Base-by-base conservation (phyloP, 352 stramenopile genomes). In the Globisporangium heterothallicum region DNA sequence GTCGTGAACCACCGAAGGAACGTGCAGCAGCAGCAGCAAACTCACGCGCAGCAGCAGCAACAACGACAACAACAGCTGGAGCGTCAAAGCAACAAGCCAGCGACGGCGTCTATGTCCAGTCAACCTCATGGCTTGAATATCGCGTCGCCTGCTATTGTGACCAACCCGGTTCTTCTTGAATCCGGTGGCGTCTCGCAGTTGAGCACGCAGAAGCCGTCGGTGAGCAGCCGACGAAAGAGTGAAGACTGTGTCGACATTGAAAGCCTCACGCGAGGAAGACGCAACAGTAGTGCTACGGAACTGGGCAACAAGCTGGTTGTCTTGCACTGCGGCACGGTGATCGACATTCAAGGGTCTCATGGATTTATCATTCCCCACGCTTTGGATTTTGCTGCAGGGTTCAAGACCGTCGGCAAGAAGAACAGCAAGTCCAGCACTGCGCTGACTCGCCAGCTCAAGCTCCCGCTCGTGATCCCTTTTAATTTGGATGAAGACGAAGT, bases 331-430 rank as follows among this genome's bases (percentile, higher is more conserved):
- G 78, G 78, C 41, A 89, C 78, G 21, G 68, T 89, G 35, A 89
- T 89, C 59, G 76, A 89, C 53, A 76, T 89, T 29, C 73, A 89
- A 57, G 78, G 78, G 30, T 74, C 74, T 32, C 78, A 81, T 27
- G 78, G 78, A 26, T 83, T 86, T 56, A 81, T 89, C 61, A 89
- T 89, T 56, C 78, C 75, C 52, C 78, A 89, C 66, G 72, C 79
- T 49, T 46, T 85, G 43, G 67, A 55, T n/a, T 56, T 71, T 34
- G 59, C 74, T 30, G 52, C 47, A 8, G 26, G 13, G 13, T 56
- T 25, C 49, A 38, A 41, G 65, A 54, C 32, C 49, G 48, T 24
- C 6, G 42, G 43, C 43, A 62, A 49, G 50, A 46, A 48, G 19
- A 65, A 57, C 25, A 49, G 21, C 34, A 58, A 42, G 19, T 19